phyloP scores from a whole-genome alignment of 257 asterid species.

The Gentiana dahurica region DNA sequence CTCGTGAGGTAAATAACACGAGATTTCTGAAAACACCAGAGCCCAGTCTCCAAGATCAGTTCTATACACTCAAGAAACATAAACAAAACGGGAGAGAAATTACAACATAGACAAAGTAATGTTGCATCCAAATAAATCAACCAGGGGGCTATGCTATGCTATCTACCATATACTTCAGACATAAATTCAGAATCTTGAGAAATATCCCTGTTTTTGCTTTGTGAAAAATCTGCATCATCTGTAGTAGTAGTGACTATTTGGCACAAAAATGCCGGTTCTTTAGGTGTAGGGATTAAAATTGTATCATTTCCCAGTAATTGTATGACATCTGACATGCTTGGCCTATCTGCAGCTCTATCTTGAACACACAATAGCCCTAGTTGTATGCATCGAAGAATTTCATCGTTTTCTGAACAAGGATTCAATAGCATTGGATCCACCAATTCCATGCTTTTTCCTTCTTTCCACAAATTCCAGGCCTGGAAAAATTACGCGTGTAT shows the following conservation, averaged over 20 bases:
- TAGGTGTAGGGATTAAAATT: not conserved
- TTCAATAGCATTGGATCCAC: not conserved
- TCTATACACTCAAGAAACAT: too few species aligned
- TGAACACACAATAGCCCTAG: slow-evolving; percentile 6
- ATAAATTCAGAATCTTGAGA: not conserved
- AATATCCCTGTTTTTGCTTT: not conserved
- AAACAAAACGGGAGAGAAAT: too few species aligned
- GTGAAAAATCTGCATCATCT: not conserved
- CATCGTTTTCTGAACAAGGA: not conserved
- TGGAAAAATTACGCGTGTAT: not conserved
- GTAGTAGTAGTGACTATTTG: not conserved
- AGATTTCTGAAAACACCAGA: too few species aligned
- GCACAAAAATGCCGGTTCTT: not conserved
- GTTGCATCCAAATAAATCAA: not conserved
- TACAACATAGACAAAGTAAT: too few species aligned
- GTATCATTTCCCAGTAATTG: slow-evolving; percentile 1
- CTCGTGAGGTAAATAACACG: too few species aligned
- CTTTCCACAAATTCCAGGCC: slow-evolving; percentile 8
- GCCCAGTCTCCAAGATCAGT: too few species aligned
- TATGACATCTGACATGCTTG: slow-evolving; percentile 5
- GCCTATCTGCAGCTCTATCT: slow-evolving; percentile 6
- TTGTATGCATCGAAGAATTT: slow-evolving; percentile 2
- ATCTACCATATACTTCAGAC: not conserved
- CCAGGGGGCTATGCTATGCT: not conserved
- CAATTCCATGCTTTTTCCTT: slow-evolving; percentile 2